Conservation (phyloP, 2,329 filamentous ascomycete species). For the Sporothrix inflata region DNA sequence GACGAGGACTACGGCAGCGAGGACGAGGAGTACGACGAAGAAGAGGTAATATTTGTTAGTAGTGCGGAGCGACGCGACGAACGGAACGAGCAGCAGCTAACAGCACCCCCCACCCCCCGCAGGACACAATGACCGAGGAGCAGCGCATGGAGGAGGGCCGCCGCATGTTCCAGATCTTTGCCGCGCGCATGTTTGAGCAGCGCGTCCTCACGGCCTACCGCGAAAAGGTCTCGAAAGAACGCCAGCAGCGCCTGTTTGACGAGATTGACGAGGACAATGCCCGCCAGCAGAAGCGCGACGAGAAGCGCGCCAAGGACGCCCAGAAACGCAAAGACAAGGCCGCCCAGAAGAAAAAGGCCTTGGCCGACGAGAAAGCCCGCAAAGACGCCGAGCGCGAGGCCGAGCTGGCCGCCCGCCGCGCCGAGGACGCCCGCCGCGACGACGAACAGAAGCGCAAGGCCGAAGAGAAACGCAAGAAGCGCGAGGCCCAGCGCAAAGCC, state of each 20-base stretch:
- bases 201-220: constrained; percentile 95
- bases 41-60: constrained; percentile 62
- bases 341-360: constrained; percentile 80
- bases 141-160: constrained; percentile 98
- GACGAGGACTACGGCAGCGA: constrained; percentile 67
- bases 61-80: background rate
- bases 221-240: constrained; percentile 92
- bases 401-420: constrained; percentile 77
- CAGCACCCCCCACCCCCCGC: background rate
- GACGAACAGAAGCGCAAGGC: constrained; percentile 67
- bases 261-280: constrained; percentile 86
- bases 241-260: constrained; percentile 86
- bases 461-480: constrained; percentile 41
- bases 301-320: constrained; percentile 91
- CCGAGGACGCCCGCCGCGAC: constrained; percentile 74
- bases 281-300: constrained; percentile 76
- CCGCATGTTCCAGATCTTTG: constrained; percentile 99
- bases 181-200: constrained; percentile 98
- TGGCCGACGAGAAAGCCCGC: constrained; percentile 87
- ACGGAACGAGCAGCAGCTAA: background rate
- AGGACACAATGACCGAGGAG: constrained; percentile 97
- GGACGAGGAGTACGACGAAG: constrained; percentile 73
- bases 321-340: constrained; percentile 96
- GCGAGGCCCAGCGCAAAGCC: constrained; percentile 80
- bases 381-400: constrained; percentile 88